Percentiles rank a stretch among this genome's conserved stretches.
phyloP scores from a whole-genome alignment of 176 grass and related monocot genomes.

The Oryza meridionalis region DNA sequence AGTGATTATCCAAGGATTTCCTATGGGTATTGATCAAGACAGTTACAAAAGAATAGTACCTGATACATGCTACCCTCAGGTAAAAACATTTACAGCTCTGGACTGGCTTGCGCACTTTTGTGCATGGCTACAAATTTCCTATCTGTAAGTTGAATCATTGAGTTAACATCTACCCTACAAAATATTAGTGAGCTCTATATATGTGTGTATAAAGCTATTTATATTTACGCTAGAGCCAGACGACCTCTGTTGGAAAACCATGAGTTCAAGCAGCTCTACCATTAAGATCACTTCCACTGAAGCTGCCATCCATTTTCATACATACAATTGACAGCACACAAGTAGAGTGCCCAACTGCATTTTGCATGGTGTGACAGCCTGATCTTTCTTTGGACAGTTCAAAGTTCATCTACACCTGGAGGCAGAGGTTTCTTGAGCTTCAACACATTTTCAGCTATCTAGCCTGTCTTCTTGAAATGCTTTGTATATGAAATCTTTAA shows the following conservation, averaged over 20 bases:
- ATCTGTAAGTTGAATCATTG: conserved; percentile 58
- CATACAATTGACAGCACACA: neutral
- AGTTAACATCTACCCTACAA: conserved; percentile 63
- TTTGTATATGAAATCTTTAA: conserved; percentile 89
- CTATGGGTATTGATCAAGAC: conserved; percentile 35
- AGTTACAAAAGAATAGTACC: conserved; percentile 45
- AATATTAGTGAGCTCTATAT: conserved; percentile 66
- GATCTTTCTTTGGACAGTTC: conserved; percentile 32
- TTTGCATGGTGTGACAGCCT: neutral
- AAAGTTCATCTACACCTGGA: conserved; percentile 25
- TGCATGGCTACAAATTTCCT: conserved; percentile 51
- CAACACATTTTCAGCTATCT: conserved; percentile 33
- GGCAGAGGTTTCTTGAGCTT: conserved; percentile 21
- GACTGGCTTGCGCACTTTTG: conserved; percentile 53
- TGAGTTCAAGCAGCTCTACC: conserved; percentile 24
- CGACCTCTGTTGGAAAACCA: conserved; percentile 2
- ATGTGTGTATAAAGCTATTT: conserved; percentile 56
- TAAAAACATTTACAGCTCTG: conserved; percentile 55
- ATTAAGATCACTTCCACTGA: conserved; percentile 29
- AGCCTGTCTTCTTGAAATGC: conserved; percentile 67
- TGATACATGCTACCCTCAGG: conserved; percentile 58
- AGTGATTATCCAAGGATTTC: conserved; percentile 34
- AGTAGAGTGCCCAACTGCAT: conserved; percentile 25
- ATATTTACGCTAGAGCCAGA: conserved; percentile 53
- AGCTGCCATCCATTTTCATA: conserved; percentile 29